phyloP scores from a whole-genome alignment of 2,329 filamentous ascomycete genomes.

The Aspergillus proliferans region DNA sequence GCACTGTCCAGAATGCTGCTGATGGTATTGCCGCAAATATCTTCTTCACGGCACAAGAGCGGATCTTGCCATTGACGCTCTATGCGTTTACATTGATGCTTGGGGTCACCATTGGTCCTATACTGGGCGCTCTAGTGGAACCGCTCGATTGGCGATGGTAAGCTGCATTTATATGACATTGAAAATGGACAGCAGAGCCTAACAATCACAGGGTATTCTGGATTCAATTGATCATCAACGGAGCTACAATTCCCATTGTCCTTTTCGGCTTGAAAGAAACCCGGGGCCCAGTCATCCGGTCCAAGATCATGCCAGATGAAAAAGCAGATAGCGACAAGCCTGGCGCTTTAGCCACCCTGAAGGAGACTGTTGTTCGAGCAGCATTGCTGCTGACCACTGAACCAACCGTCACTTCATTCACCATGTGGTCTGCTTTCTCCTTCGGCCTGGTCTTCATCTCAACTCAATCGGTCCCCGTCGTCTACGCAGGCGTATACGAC shows the following conservation, averaged over 20 bases:
- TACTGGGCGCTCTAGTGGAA: neutral
- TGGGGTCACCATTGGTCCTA: neutral
- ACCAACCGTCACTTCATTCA: conserved; percentile 1
- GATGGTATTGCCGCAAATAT: conserved; percentile 1
- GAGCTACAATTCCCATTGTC: neutral
- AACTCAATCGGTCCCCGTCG: neutral
- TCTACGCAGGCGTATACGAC: neutral
- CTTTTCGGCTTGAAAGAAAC: neutral
- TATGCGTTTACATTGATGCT: conserved; percentile 1
- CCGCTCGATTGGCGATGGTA: conserved; percentile 1
- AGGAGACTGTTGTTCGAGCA: neutral
- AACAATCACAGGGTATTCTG: conserved; percentile 1
- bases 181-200: neutral
- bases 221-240: conserved; percentile 2
- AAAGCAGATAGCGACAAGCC: neutral
- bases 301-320: neutral
- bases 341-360: neutral
- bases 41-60: neutral
- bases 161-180: neutral
- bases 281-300: neutral
- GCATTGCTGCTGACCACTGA: conserved; percentile 1
- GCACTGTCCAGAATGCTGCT: conserved; percentile 1
- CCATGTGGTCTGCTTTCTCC: conserved; percentile 1
- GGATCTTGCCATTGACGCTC: neutral
- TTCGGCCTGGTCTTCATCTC: conserved; percentile 1